Conservation (phyloP, 2,329 filamentous ascomycete genomes). For the Teratosphaeria epicoccoides region DNA sequence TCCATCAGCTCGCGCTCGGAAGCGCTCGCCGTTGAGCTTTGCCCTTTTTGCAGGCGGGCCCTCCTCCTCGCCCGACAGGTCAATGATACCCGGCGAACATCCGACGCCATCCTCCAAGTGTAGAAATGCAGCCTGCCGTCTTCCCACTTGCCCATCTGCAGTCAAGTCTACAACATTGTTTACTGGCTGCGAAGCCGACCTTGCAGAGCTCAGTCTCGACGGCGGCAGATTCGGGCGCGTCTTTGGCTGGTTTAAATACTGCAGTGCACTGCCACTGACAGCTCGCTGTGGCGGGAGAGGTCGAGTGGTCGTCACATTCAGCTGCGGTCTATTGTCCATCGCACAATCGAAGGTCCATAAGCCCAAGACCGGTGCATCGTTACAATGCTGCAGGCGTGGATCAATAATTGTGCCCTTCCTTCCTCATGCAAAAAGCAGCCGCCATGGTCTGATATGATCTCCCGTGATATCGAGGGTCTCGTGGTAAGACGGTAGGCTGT, state of each 20-base stretch:
- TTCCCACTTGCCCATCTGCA: slow-evolving; percentile 7
- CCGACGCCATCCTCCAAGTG: slow-evolving; percentile 9
- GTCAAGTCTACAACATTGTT: slow-evolving; percentile 18
- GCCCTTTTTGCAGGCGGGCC: slow-evolving; percentile 20
- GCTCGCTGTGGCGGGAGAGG: slow-evolving; percentile 19
- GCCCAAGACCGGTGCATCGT: slow-evolving; percentile 15
- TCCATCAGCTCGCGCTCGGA: slow-evolving; percentile 4
- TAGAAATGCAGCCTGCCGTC: slow-evolving; percentile 9
- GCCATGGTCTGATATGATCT: not conserved
- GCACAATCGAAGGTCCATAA: slow-evolving; percentile 10
- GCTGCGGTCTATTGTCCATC: slow-evolving; percentile 19
- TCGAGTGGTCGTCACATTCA: slow-evolving; percentile 11
- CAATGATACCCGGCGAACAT: slow-evolving; percentile 16
- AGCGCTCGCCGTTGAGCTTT: slow-evolving; percentile 10
- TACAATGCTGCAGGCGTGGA: not conserved
- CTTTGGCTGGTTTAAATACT: slow-evolving; percentile 12
- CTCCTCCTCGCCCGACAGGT: slow-evolving; percentile 12
- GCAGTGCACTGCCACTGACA: slow-evolving; percentile 14
- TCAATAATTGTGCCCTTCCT: not conserved
- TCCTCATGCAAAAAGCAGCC: not conserved
- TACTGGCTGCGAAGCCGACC: slow-evolving; percentile 20
- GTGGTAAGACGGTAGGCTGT: not conserved
- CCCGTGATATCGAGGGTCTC: not conserved
- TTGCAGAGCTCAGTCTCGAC: slow-evolving; percentile 24
- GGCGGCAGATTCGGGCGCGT: slow-evolving; percentile 15